Conservation (phyloP, 176 grass and related monocot genomes). For the Dactylis glomerata region DNA sequence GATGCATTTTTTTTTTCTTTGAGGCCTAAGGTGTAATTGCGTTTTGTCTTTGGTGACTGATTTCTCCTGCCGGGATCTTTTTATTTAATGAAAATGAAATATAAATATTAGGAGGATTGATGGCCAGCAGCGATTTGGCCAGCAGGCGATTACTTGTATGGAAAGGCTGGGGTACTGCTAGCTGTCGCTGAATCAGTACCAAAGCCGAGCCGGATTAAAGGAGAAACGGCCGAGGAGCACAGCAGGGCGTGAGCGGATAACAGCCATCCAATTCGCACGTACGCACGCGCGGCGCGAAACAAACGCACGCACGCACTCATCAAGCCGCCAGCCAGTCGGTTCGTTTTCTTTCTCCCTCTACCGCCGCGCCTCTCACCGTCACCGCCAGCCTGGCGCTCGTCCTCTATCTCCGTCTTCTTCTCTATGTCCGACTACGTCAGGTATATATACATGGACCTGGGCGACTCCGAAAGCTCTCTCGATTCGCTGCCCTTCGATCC, state of each 20-base stretch:
- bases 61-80: background rate
- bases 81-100: background rate
- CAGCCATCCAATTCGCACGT: background rate
- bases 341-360: background rate
- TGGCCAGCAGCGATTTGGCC: background rate
- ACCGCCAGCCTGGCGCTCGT: conserved; percentile 31
- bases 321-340: background rate
- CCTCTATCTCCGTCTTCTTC: background rate
- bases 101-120: background rate
- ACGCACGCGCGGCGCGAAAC: background rate
- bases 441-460: background rate
- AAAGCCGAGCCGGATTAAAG: background rate
- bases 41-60: background rate
- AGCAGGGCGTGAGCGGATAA: background rate
- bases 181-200: background rate
- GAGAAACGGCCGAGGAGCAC: background rate
- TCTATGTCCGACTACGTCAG: conserved; percentile 1
- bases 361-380: background rate
- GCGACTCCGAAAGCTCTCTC: background rate
- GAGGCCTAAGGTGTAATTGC: background rate
- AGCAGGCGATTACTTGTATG: background rate
- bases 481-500: background rate
- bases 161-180: background rate
- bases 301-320: background rate
- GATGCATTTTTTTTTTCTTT: background rate